Base-by-base conservation (phyloP, 2,329 filamentous ascomycete species). In the Elsinoe fawcettii region DNA sequence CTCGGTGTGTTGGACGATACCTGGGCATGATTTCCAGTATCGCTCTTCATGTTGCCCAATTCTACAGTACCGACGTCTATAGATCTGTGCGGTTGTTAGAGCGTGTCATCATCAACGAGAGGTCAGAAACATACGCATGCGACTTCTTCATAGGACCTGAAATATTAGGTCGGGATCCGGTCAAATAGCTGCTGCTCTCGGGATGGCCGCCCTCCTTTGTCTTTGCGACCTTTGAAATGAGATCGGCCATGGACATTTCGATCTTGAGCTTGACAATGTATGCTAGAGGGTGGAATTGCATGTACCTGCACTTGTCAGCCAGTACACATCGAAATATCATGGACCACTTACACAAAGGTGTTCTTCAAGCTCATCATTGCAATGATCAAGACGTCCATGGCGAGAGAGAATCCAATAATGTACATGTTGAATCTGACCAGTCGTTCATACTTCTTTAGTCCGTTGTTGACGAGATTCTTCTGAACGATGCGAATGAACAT, bases 241-340 rank as follows among this genome's bases (percentile, higher is more conserved):
- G 71, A 56, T 76, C 74, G 59, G 77, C 76, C 73, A 80, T 76
- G 55, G 73, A 74, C 71, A 79, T 75, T 62, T 79, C 76, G 63
- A 80, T 78, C 61, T 77, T 71, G 22, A 79, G 68, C 60, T 79
- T 79, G 59, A 76, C 67, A 20, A 77, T 66, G 63, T 76, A 78
- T 5, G 72, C 77, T 3, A 80, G 67, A 0, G 77, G 77, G 57
- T 78, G 75, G 61, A 77, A 75, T 63, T 78, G 75, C 25, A 77
- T 70, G 64, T 77, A 79, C 22, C 69, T 72, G 43, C 39, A 14
- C 37, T 7, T 30, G 12, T 18, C 18, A 20, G 6, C 9, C 12
- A 34, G n/a, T 16, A 20, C 14, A 34, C 56, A 36, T 22, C 11
- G 7, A 1, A n/a, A 6, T 18, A 7, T 12, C n/a, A 32, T 37